Evolutionary conservation across 202 grass and related monocot genomes (phyloP), one percentile per base, ranked within the genome.

Genomic region (Saccharum hybrid): DNA sequence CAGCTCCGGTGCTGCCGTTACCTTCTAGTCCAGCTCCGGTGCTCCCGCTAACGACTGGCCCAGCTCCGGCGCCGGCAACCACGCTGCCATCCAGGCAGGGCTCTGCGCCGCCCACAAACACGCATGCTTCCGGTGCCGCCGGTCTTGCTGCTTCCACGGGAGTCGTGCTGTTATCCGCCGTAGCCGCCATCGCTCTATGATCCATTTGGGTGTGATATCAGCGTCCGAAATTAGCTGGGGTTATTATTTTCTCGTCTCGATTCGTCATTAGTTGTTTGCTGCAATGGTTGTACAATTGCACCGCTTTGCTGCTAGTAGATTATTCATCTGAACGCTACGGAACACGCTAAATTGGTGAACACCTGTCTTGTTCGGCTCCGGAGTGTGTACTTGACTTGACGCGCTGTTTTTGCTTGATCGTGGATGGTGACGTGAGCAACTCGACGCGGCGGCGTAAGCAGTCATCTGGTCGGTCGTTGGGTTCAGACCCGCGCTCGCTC

Each of bases 391-490:
- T 42, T 42, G 40, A 1, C 40, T 42, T 37, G 36, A 37, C 40
- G 8, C 9, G 40, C 1, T 42, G 8, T 42, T 42, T 45, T 45
- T 49, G 30, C 9, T 37, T 9, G 42, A 4, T 51, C 6, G n/a
- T 48, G 39, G 52, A 42, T 69, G 5, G 23, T 90, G 88, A 86
- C n/a, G 88, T 16, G 39, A 82, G 72, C 82, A 59, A 52, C 42
- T 64, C 63, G 82, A 54, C 3, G 33, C 33, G 16, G 15, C 52
- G 5, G 23, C 63, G 63, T 88, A 71, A 76, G 82, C 81, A 75
- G 80, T 40, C 80, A 67, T 63, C 39, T 10, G 46, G 63, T 0
- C 59, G 61, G 63, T 22, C 46, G n/a, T 11, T 62, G 49, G 22
- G 38, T 76, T 59, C 49, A 71, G 40, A 66, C 42, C 6, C 10